Evolutionary conservation across 2,329 filamentous ascomycete species (phyloP).

Genomic region (Domatiomyces globalis): DNA sequence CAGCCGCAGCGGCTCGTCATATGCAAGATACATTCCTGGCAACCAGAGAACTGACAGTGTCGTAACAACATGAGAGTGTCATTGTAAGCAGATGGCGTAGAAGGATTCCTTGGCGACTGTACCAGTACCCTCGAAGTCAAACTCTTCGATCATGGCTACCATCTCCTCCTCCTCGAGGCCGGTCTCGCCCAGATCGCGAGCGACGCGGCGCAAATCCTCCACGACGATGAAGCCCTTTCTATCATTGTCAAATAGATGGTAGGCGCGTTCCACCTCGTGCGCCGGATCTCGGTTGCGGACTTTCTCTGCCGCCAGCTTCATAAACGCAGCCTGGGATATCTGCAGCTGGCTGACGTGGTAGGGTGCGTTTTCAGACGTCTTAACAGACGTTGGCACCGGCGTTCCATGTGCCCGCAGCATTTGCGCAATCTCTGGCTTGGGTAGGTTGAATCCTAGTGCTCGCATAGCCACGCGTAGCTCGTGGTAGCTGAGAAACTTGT

Average conservation of each 20-base stretch:
- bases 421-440: constrained; percentile 69
- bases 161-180: constrained; percentile 87
- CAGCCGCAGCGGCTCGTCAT: neutral
- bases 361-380: constrained; percentile 29
- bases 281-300: constrained; percentile 72
- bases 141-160: constrained; percentile 92
- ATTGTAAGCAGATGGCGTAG: constrained; percentile 50
- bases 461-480: constrained; percentile 95
- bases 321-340: constrained; percentile 58
- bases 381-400: constrained; percentile 45
- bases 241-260: constrained; percentile 83
- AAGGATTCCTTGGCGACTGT: constrained; percentile 53
- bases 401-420: constrained; percentile 72
- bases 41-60: neutral
- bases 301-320: constrained; percentile 62
- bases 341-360: constrained; percentile 52
- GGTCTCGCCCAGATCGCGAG: constrained; percentile 73
- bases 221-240: constrained; percentile 83
- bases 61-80: constrained; percentile 8
- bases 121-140: constrained; percentile 86
- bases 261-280: constrained; percentile 83
- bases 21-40: neutral
- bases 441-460: constrained; percentile 82
- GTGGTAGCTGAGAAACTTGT: constrained; percentile 89
- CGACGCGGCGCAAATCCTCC: constrained; percentile 74